phyloP scores from a whole-genome alignment of 805 yeast species.

The Ogataea methylovora region DNA sequence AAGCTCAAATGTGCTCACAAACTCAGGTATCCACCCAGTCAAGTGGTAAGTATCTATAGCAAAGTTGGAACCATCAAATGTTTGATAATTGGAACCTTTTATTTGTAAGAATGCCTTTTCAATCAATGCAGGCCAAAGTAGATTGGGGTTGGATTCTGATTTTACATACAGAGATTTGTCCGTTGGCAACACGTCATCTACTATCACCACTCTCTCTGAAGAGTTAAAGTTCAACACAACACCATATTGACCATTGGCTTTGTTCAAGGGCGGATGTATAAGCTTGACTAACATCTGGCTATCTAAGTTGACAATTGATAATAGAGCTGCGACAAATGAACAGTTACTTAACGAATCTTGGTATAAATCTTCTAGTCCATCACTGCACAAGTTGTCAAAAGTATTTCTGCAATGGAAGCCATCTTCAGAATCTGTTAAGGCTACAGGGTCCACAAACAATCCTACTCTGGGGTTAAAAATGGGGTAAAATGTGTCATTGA shows the following conservation, averaged over 20 bases:
- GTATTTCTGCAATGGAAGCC: neutral
- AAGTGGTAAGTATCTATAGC: conserved; percentile 59
- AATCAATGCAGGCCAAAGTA: conserved; percentile 63
- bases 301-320: conserved; percentile 35
- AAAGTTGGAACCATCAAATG: conserved; percentile 69
- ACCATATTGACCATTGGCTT: conserved; percentile 14
- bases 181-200: conserved; percentile 41
- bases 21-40: conserved; percentile 72
- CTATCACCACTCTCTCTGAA: conserved; percentile 32
- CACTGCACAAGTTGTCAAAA: neutral
- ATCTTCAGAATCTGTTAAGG: neutral
- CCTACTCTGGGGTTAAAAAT: conserved; percentile 1
- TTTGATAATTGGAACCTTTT: conserved; percentile 38
- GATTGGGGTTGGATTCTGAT: conserved; percentile 24
- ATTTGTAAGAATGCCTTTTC: conserved; percentile 71
- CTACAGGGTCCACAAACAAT: neutral
- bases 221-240: conserved; percentile 49
- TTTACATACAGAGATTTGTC: conserved; percentile 22
- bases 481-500: neutral
- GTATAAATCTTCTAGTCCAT: conserved; percentile 24
- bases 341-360: conserved; percentile 59
- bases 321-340: conserved; percentile 64
- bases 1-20: conserved; percentile 27
- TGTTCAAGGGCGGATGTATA: conserved; percentile 18
- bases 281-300: conserved; percentile 18